Base-by-base conservation (phyloP, 345 rosid species). In the Gossypium longicalyx region DNA sequence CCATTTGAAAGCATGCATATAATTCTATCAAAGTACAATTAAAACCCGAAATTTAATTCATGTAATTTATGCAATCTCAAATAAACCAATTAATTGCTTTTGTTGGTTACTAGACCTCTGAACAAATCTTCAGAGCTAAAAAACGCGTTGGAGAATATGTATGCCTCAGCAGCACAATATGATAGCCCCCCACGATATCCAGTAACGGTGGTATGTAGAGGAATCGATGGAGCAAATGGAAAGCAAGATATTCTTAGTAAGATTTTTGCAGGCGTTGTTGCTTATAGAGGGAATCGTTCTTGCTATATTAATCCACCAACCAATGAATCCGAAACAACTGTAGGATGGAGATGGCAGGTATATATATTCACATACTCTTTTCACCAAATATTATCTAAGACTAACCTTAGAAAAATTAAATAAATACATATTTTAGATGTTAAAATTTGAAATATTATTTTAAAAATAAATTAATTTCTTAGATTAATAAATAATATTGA, bases 261-360 rank as follows among this genome's bases (percentile, higher is more conserved):
- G 51, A 78, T 84, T 41, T 65, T 74, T 67, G 77, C 74, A 0
- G 87, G 85, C 2, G 29, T 84, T 43, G 74, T 65, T 47, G 56
- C 77, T 63, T 47, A 22, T 16, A 0, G 0, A 7, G 84, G 77
- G 47, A 47, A 63, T 7, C 3, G 0, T 2, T 2, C 73, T 1
- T 81, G 81, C 57, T 69, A 79, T 71, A 68, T 64, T 23, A 67
- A 68, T 51, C 43, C 47, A 45, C 47, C 76, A 19, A 48, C 56
- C 3, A 54, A 27, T 51, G 5, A 1, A 27, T 67, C 71, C 12
- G 77, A 74, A 43, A 74, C 78, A 15, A 1, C 7, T 1, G 63
- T 3, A 0, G 83, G 79, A 10, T 80, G 87, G 87, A 1, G 25
- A 6, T 88, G 89, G 91, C 88, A 86, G 91, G 89, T 83, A 61